Evolutionary conservation across 768 basidiomycete genomes (phyloP).

Genomic region (Termitomyces heimii): DNA sequence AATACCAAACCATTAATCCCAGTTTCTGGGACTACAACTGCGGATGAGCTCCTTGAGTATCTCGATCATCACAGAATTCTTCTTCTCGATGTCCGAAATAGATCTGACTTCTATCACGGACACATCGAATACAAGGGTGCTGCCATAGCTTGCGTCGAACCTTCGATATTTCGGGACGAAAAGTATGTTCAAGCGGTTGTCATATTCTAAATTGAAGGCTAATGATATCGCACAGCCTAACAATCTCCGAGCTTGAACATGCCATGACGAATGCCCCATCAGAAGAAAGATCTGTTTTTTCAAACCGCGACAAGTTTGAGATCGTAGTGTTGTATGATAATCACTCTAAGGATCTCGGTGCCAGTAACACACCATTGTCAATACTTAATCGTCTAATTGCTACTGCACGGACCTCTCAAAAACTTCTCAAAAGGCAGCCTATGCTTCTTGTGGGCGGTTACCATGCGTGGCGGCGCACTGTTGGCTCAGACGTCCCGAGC

Average conservation of each 20-base stretch:
- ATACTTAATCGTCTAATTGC: constrained; percentile 64
- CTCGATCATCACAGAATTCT: constrained; percentile 57
- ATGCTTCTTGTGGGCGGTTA: constrained; percentile 83
- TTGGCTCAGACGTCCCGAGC: constrained; percentile 27
- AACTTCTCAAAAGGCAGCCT: constrained; percentile 67
- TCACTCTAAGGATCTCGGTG: constrained; percentile 46
- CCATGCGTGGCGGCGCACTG: constrained; percentile 70
- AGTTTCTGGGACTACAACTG: constrained; percentile 50
- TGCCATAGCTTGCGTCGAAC: constrained; percentile 81
- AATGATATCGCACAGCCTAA: constrained; percentile 42
- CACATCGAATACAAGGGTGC: constrained; percentile 51
- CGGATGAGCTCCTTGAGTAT: constrained; percentile 56
- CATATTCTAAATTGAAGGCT: not conserved
- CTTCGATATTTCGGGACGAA: constrained; percentile 61
- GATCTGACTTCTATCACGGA: constrained; percentile 70
- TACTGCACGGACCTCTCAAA: constrained; percentile 60
- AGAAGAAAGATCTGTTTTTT: constrained; percentile 68
- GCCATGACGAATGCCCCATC: constrained; percentile 66
- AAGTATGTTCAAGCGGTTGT: constrained; percentile 42
- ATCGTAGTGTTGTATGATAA: constrained; percentile 83
- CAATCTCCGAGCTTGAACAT: constrained; percentile 62
- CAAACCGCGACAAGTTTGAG: constrained; percentile 84
- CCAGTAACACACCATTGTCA: constrained; percentile 45
- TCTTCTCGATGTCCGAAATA: constrained; percentile 76
- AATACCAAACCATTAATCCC: constrained; percentile 44